Conservation (phyloP, 1,284 basidiomycete genomes). For the Puccinia coronata region DNA sequence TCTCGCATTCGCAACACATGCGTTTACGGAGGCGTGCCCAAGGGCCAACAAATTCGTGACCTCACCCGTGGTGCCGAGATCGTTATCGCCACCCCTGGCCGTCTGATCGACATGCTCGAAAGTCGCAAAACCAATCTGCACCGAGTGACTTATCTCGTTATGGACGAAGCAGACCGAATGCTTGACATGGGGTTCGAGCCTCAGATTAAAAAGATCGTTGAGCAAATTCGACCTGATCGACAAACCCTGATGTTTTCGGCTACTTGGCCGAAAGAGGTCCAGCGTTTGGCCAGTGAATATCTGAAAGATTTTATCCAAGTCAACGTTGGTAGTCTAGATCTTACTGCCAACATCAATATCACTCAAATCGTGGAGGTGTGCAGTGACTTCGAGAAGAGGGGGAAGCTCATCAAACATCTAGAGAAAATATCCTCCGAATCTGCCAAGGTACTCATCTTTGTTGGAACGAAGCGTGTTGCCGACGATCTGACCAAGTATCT, state of each 20-base stretch:
- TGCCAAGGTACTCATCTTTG: constrained; percentile 98
- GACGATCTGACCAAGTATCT: constrained; percentile 98
- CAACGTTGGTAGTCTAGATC: constrained; percentile 97
- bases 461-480: constrained; percentile 94
- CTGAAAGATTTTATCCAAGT: constrained; percentile 94
- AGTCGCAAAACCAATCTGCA: constrained; percentile 92
- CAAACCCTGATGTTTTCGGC: constrained; percentile 76
- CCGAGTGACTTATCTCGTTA: constrained; percentile 93
- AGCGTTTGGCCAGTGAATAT: constrained; percentile 95
- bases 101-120: constrained; percentile 93
- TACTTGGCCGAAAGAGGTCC: constrained; percentile 99
- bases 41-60: constrained; percentile 96
- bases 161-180: constrained; percentile 87
- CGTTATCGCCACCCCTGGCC: constrained; percentile 86
- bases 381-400: constrained; percentile 96
- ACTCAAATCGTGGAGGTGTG: constrained; percentile 93
- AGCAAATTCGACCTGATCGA: constrained; percentile 65
- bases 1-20: constrained; percentile 97
- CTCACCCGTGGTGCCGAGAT: constrained; percentile 95
- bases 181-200: constrained; percentile 80
- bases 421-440: constrained; percentile 95
- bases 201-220: constrained; percentile 96
- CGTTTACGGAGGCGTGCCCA: constrained; percentile 97
- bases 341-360: constrained; percentile 98
- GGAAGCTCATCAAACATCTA: constrained; percentile 93